Conservation (phyloP, 495 filamentous ascomycete genomes). For the Aspergillus bridgeri region DNA sequence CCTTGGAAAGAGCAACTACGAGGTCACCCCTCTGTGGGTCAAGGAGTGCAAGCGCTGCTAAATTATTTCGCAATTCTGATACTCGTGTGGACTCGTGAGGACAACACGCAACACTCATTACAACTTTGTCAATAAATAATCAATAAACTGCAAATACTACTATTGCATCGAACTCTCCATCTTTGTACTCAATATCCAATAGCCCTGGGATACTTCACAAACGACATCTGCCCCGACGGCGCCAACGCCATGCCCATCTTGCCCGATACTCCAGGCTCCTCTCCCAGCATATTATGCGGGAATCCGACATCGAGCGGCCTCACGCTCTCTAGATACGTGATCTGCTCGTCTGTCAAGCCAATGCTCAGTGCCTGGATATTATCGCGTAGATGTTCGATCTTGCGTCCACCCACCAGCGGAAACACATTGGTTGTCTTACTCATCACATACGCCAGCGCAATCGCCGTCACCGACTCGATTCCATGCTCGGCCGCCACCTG, state of each 20-base stretch:
- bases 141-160: not conserved
- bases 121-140: not conserved
- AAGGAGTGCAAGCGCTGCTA: conserved; percentile 27
- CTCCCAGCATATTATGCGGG: conserved; percentile 28
- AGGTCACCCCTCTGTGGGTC: conserved; percentile 22
- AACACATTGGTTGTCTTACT: conserved; percentile 74
- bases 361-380: conserved; percentile 61
- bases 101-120: not conserved
- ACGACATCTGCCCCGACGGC: conserved; percentile 47
- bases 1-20: conserved; percentile 23
- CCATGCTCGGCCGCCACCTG: conserved; percentile 50
- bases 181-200: conserved; percentile 24
- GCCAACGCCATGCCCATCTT: conserved; percentile 37
- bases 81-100: not conserved
- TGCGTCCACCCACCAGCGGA: conserved; percentile 67
- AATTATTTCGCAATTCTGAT: not conserved
- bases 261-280: conserved; percentile 16
- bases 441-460: conserved; percentile 73
- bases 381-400: conserved; percentile 59
- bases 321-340: conserved; percentile 53
- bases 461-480: conserved; percentile 43
- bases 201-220: conserved; percentile 27
- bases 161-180: not conserved
- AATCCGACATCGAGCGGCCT: conserved; percentile 38
- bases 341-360: conserved; percentile 51